Evolutionary conservation across 306 rosid species (phyloP).

Genomic region (Alnus rubra): DNA sequence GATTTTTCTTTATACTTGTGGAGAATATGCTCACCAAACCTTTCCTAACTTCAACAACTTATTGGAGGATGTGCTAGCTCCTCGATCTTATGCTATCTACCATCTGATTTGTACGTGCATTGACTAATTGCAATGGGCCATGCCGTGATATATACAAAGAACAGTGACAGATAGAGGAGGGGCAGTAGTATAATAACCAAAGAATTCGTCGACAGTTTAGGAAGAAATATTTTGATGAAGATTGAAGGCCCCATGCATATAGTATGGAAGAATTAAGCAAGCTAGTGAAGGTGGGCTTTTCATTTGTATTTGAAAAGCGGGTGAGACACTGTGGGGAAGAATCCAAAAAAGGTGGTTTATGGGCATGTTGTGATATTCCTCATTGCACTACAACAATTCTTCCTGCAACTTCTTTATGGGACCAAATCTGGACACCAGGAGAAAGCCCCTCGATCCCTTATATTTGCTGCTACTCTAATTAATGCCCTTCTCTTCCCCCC

Average conservation of each 20-base stretch:
- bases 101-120: not conserved
- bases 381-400: slow-evolving; percentile 60
- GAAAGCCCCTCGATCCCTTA: not conserved
- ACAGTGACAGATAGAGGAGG: no score
- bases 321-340: slow-evolving; percentile 54
- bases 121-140: slow-evolving; percentile 1
- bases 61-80: not conserved
- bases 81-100: not conserved
- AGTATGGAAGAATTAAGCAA: no score
- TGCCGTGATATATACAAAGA: not conserved
- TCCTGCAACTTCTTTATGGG: slow-evolving; percentile 84
- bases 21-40: slow-evolving; percentile 7
- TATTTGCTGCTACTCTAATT: no score
- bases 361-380: slow-evolving; percentile 78
- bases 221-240: no score
- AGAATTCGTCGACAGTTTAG: no score
- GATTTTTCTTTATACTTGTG: not conserved
- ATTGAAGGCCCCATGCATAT: not conserved
- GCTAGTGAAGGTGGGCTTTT: slow-evolving; percentile 27
- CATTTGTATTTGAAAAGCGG: slow-evolving; percentile 4
- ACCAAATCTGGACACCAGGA: slow-evolving; percentile 55
- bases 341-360: slow-evolving; percentile 50
- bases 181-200: no score
- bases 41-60: slow-evolving; percentile 3
- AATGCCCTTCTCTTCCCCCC: no score